Conservation (phyloP, 257 asterid genomes). For the Leptodermis oblonga region DNA sequence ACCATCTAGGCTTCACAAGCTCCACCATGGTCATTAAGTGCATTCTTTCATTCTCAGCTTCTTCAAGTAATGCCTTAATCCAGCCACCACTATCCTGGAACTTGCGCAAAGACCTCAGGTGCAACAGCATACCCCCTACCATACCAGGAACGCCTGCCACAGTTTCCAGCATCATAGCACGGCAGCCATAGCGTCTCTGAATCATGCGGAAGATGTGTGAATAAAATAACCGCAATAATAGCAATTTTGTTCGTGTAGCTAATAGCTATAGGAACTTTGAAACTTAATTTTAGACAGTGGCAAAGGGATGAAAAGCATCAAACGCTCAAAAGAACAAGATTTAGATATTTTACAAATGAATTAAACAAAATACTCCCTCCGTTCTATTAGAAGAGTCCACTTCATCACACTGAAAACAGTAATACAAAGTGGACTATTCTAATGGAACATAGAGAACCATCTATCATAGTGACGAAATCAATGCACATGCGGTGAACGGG, state of each 20-base stretch:
- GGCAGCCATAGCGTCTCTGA: slow-evolving; percentile 90
- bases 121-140: slow-evolving; percentile 91
- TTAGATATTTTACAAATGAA: not conserved
- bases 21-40: slow-evolving; percentile 97
- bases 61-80: slow-evolving; percentile 93
- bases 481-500: not conserved
- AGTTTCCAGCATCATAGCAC: slow-evolving; percentile 97
- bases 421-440: no score
- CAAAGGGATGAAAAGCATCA: not conserved
- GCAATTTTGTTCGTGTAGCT: not conserved
- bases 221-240: not conserved
- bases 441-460: no score
- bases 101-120: slow-evolving; percentile 75
- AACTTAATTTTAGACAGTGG: not conserved
- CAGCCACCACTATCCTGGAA: slow-evolving; percentile 94
- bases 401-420: no score
- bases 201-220: slow-evolving; percentile 1
- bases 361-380: not conserved
- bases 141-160: slow-evolving; percentile 98
- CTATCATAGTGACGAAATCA: not conserved
- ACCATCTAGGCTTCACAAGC: slow-evolving; percentile 87
- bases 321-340: not conserved
- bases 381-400: no score
- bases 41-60: slow-evolving; percentile 98
- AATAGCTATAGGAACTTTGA: no score